phyloP scores from a whole-genome alignment of 257 asterid genomes.

The Nicotiana tomentosiformis region DNA sequence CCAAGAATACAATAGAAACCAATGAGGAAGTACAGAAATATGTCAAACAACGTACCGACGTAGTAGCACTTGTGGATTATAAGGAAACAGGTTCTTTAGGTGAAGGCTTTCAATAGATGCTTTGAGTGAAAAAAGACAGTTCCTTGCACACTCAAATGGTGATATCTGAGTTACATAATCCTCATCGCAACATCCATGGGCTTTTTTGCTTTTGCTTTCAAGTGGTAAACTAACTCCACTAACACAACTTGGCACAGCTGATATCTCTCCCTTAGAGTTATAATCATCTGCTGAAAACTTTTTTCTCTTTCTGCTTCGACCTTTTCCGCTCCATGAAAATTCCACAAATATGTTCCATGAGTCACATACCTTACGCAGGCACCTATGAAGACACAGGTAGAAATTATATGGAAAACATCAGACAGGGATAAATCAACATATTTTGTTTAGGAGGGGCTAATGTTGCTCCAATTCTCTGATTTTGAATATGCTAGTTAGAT shows the following conservation, averaged over 20 bases:
- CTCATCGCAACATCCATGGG: slow-evolving; percentile 5
- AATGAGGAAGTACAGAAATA: neutral
- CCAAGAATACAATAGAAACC: slow-evolving; percentile 1
- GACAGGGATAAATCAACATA: neutral
- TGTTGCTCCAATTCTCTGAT: neutral
- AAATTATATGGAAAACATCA: neutral
- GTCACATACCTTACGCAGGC: slow-evolving; percentile 56
- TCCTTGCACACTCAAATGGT: slow-evolving; percentile 50
- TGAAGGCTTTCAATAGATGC: slow-evolving; percentile 55
- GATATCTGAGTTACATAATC: slow-evolving; percentile 12
- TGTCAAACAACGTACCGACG: slow-evolving; percentile 44
- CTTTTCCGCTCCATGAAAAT: slow-evolving; percentile 39
- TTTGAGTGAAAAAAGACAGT: slow-evolving; percentile 62
- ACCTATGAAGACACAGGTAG: slow-evolving; percentile 38
- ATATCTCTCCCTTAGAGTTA: slow-evolving; percentile 17
- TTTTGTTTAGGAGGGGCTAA: neutral
- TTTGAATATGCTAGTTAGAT: neutral
- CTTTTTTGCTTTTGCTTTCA: slow-evolving; percentile 17
- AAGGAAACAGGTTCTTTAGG: slow-evolving; percentile 75
- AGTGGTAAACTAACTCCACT: slow-evolving; percentile 14
- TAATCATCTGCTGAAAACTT: slow-evolving; percentile 18
- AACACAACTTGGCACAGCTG: slow-evolving; percentile 4
- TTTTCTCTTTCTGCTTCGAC: slow-evolving; percentile 41
- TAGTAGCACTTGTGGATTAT: slow-evolving; percentile 72
- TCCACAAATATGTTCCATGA: slow-evolving; percentile 63